Percentiles rank a stretch among this genome's conserved stretches.
phyloP scores from a whole-genome alignment of 140 eudicot genomes.

The Flaveria floridana region DNA sequence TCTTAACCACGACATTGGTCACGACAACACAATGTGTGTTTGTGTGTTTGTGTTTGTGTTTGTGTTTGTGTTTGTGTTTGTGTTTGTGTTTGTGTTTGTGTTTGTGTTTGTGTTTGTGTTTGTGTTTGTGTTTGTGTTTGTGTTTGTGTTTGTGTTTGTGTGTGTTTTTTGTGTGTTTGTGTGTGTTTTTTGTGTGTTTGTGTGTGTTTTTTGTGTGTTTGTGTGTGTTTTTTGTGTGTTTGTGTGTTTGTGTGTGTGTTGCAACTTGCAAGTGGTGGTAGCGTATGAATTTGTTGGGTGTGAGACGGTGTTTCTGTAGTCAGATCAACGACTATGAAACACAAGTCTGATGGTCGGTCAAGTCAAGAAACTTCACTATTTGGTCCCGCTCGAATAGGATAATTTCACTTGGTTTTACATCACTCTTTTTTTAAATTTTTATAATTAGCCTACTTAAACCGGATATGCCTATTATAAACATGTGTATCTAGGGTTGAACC shows the following conservation, averaged over 20 bases:
- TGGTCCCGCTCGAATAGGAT: background rate
- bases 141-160: background rate
- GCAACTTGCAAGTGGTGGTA: conserved; percentile 6
- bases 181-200: background rate
- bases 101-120: background rate
- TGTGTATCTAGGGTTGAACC: too few relatives aligned
- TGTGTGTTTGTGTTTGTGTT: background rate
- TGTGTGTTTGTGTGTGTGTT: background rate
- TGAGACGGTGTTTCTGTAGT: background rate
- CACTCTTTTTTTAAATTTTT: too few relatives aligned
- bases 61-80: background rate
- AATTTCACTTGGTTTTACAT: background rate
- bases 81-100: too few relatives aligned
- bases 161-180: too few relatives aligned
- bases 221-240: background rate
- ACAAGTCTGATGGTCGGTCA: conserved; percentile 30
- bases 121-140: too few relatives aligned
- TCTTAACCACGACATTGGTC: conserved; percentile 77
- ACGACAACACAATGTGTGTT: background rate
- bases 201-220: background rate
- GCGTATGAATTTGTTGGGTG: conserved; percentile 17
- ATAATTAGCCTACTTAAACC: too few relatives aligned
- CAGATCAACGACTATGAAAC: conserved; percentile 32
- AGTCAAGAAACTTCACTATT: background rate
- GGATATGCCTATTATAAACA: too few relatives aligned